Evolutionary conservation across 2,329 filamentous ascomycete species (phyloP).

Genomic region (Talaromyces pinophilus): DNA sequence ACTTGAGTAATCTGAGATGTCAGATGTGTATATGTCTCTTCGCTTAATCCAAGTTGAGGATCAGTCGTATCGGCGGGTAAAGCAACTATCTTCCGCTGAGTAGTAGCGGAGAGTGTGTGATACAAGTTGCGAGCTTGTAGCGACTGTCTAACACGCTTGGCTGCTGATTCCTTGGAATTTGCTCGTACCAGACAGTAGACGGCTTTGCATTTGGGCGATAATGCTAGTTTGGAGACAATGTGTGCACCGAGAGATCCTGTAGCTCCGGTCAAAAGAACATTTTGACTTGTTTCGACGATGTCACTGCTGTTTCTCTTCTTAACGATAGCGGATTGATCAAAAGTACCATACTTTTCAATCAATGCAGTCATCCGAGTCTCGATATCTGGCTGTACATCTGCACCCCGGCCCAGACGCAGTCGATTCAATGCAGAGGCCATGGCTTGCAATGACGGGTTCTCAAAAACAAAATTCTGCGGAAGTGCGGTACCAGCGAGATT

Average conservation of each 20-base stretch:
- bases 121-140: neutral
- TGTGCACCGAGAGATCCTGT: neutral
- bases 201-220: neutral
- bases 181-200: neutral
- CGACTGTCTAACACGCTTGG: neutral
- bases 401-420: neutral
- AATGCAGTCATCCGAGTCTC: neutral
- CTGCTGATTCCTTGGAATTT: neutral
- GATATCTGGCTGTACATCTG: neutral
- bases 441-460: neutral
- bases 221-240: neutral
- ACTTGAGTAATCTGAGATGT: slow-evolving; percentile 52
- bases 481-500: neutral
- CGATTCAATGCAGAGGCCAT: neutral
- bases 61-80: neutral
- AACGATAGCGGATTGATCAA: neutral
- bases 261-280: neutral
- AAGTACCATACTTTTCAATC: neutral
- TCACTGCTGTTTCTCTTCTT: neutral
- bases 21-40: slow-evolving; percentile 34
- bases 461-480: neutral
- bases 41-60: neutral
- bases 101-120: neutral
- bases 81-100: neutral
- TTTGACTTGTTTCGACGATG: neutral